phyloP scores from a whole-genome alignment of 208 protist species.

The Wallacemonas sp. region DNA sequence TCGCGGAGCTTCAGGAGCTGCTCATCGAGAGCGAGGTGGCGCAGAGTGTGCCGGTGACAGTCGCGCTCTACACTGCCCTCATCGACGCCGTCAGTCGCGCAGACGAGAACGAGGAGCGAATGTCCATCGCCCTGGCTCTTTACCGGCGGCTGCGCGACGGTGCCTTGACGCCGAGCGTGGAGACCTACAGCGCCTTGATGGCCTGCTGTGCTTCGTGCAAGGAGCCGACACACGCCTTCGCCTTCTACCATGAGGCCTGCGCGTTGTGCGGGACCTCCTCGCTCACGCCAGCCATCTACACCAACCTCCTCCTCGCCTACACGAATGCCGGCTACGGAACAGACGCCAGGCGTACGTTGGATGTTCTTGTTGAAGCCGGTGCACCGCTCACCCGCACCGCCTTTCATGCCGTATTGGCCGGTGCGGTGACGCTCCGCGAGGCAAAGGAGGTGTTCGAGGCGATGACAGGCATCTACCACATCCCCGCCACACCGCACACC shows the following conservation, averaged over 20 bases:
- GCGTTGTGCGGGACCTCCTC: conserved; percentile 33
- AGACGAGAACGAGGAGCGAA: conserved; percentile 43
- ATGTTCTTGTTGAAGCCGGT: conserved; percentile 78
- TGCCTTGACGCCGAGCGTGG: conserved; percentile 29
- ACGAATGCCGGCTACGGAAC: conserved; percentile 52
- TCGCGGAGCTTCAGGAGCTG: conserved; percentile 55
- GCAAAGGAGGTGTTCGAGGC: conserved; percentile 65
- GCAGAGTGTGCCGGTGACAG: conserved; percentile 57
- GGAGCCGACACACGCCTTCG: conserved; percentile 81
- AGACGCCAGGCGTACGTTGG: conserved; percentile 66
- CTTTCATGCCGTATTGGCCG: conserved; percentile 76
- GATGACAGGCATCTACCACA: conserved; percentile 63
- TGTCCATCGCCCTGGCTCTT: conserved; percentile 70
- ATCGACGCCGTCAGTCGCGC: conserved; percentile 70
- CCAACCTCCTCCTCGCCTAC: conserved; percentile 76
- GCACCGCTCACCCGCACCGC: conserved; percentile 62
- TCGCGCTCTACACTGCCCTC: conserved; percentile 71
- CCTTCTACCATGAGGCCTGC: conserved; percentile 82
- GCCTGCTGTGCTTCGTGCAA: conserved; percentile 57
- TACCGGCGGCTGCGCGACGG: conserved; percentile 80
- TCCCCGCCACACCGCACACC: conserved; percentile 69
- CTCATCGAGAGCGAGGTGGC: conserved; percentile 52
- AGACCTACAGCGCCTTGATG: conserved; percentile 82
- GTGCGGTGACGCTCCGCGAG: conserved; percentile 58
- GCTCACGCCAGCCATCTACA: conserved; percentile 66